Conservation (phyloP, 306 rosid species). For the Citrullus colocynthis region DNA sequence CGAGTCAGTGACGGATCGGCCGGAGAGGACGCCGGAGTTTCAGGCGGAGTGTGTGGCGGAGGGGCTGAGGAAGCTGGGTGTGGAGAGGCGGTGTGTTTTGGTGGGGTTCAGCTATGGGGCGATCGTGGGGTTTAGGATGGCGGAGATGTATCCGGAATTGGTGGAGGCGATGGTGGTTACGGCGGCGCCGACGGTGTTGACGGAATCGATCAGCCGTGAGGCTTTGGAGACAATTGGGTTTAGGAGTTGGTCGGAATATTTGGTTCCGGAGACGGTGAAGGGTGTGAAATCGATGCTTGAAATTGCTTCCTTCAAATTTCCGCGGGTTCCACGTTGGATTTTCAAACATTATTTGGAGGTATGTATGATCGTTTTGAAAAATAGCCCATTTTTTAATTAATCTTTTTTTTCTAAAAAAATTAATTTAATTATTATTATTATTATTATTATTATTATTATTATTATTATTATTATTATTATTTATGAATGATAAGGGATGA, state of each 20-base stretch:
- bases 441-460: no score
- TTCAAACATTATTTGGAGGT: constrained; percentile 2
- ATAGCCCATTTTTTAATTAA: no score
- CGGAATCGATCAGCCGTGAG: constrained; percentile 10
- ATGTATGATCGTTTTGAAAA: no score
- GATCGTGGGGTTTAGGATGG: constrained; percentile 35
- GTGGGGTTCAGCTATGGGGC: constrained; percentile 30
- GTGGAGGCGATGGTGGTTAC: constrained; percentile 26
- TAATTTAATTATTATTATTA: no score
- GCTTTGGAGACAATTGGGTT: constrained; percentile 17
- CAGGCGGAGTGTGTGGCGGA: constrained; percentile 33
- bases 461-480: no score
- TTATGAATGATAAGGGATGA: no score
- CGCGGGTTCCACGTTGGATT: constrained; percentile 14
- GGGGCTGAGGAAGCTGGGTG: constrained; percentile 28
- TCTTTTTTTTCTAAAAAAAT: no score
- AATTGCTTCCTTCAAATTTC: constrained; percentile 16
- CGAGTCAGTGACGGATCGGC: constrained; percentile 19
- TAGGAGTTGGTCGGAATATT: constrained; percentile 18
- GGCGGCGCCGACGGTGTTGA: constrained; percentile 19
- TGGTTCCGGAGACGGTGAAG: constrained; percentile 20
- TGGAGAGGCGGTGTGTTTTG: constrained; percentile 20
- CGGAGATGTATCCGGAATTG: constrained; percentile 21
- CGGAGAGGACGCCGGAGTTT: constrained; percentile 22
- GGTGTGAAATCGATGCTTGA: constrained; percentile 7